Evolutionary conservation across 1,284 basidiomycete genomes (phyloP).

Genomic region (Leccinum laetum): DNA sequence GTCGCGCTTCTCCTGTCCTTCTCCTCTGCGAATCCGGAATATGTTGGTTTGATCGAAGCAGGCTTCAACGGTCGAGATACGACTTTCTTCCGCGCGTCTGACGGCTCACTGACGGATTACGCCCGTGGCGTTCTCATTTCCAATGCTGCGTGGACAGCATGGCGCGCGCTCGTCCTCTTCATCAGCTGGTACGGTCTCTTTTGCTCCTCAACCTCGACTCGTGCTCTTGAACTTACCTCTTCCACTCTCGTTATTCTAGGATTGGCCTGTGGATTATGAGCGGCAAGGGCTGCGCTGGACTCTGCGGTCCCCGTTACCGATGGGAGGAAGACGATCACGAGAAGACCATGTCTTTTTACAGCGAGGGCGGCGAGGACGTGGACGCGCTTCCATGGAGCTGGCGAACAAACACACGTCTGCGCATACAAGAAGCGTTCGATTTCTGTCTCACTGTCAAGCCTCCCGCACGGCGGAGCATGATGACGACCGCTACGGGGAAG

Average conservation of each 20-base stretch:
- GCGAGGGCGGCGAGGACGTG: conserved; percentile 45
- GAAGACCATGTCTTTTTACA: conserved; percentile 52
- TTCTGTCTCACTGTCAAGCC: conserved; percentile 65
- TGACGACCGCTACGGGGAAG: conserved; percentile 22
- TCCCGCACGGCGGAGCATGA: conserved; percentile 32
- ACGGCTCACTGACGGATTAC: conserved; percentile 71
- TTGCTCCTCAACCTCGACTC: background rate
- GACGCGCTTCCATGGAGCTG: conserved; percentile 72
- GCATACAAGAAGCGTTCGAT: conserved; percentile 78
- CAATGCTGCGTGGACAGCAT: conserved; percentile 75
- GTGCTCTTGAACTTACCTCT: conserved; percentile 1
- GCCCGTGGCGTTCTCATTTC: conserved; percentile 72
- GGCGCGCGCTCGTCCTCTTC: conserved; percentile 65
- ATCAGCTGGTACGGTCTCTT: conserved; percentile 52
- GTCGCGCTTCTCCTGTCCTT: conserved; percentile 71
- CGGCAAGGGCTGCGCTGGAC: conserved; percentile 70
- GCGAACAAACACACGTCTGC: conserved; percentile 67
- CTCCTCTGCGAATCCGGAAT: conserved; percentile 48
- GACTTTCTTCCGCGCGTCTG: conserved; percentile 64
- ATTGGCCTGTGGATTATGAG: conserved; percentile 74
- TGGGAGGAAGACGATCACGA: conserved; percentile 80
- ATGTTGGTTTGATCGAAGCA: conserved; percentile 46
- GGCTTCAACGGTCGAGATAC: conserved; percentile 56
- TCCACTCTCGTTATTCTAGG: conserved; percentile 36
- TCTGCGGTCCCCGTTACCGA: conserved; percentile 78